A percentile compares a stretch with the other conserved stretches of the same genome.
These are phyloP conservation scores for Capsicum baccatum DNA, from an alignment of 257 asterid species.

Conservation along the genomic window DNA sequence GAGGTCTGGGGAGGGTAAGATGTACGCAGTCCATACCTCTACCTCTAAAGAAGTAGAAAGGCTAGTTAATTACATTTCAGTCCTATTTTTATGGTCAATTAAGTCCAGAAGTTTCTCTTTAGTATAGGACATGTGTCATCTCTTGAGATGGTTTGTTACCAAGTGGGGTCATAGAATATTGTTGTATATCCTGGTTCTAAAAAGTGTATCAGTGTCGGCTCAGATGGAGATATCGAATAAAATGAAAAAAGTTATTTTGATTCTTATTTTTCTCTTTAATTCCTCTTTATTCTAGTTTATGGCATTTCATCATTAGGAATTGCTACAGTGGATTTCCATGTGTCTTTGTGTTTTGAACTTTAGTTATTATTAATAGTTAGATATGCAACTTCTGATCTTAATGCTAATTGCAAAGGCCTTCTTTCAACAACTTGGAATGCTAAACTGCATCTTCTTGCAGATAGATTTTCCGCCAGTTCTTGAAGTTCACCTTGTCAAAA, in stretches of 20 bases:
- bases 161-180: neutral
- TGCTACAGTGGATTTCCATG: neutral
- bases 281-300: slow-evolving; percentile 2
- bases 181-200: neutral
- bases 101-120: slow-evolving; percentile 1
- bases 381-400: neutral
- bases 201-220: neutral
- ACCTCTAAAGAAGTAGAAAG: neutral
- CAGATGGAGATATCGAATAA: neutral
- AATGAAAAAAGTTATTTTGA: neutral
- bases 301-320: neutral
- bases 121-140: neutral
- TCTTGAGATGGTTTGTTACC: neutral
- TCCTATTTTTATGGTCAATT: neutral
- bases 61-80: neutral
- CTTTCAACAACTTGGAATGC: neutral
- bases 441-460: slow-evolving; percentile 5
- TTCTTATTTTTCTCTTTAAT: neutral
- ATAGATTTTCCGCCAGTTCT: neutral
- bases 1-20: too few relatives aligned
- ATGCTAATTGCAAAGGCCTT: neutral
- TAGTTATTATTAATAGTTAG: slow-evolving; percentile 2
- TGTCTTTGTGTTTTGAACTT: neutral
- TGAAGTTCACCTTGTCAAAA: neutral
- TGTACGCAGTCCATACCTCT: too few relatives aligned